These are phyloP conservation scores for Talaromyces sp. DNA, from an alignment of 2,329 filamentous ascomycete genomes.

Conservation along the genomic window DNA sequence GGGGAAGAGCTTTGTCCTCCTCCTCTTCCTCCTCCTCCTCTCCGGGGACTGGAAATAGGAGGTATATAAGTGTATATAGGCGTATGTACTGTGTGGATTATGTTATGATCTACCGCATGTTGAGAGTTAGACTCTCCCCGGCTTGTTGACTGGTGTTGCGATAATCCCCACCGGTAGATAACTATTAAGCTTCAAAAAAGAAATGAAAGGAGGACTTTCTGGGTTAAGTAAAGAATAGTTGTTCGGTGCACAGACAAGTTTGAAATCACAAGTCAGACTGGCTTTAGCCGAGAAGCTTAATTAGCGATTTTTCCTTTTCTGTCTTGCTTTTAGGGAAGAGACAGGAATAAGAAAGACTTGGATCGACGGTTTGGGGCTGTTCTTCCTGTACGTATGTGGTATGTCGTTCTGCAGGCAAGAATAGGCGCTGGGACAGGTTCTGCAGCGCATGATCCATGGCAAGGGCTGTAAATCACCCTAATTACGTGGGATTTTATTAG, in stretches of 20 bases:
- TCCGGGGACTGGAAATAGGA: neutral
- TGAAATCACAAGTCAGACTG: neutral
- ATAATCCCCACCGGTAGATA: neutral
- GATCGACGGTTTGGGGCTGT: neutral
- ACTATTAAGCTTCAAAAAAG: neutral
- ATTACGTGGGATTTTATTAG: neutral
- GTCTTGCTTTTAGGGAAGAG: neutral
- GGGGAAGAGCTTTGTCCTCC: neutral
- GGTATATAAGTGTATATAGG: neutral
- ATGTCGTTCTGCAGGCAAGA: neutral
- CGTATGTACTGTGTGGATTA: neutral
- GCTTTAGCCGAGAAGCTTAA: neutral
- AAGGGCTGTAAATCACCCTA: neutral
- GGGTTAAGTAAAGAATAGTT: constrained; percentile 1
- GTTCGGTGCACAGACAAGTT: neutral
- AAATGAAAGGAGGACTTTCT: neutral
- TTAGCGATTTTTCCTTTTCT: neutral
- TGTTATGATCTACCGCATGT: neutral
- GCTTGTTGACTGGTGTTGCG: neutral
- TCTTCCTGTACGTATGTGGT: neutral
- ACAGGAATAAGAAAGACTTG: neutral
- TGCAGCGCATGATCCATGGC: neutral
- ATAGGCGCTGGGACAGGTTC: neutral
- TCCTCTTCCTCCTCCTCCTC: neutral
- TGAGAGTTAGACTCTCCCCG: neutral